Evolutionary conservation across 2,329 filamentous ascomycete species (phyloP).

Genomic region (Ascochyta rabiei): DNA sequence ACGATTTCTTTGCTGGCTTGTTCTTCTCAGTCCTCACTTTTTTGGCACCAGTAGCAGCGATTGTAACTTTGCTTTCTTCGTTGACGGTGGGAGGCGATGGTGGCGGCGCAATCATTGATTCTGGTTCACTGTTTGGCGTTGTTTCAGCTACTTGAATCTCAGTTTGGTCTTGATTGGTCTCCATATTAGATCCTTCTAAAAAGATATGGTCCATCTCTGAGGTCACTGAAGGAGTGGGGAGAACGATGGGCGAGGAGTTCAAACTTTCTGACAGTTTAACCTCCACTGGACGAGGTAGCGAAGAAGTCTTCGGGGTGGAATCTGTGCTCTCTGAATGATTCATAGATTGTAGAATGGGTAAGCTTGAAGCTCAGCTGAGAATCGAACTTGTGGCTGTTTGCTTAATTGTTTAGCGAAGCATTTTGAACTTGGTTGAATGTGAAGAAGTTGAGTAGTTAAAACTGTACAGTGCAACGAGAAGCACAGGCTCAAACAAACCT

Average conservation of each 20-base stretch:
- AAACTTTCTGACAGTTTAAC: constrained; percentile 30
- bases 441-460: neutral
- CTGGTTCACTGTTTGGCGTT: neutral
- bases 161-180: constrained; percentile 19
- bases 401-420: neutral
- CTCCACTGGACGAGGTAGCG: constrained; percentile 11
- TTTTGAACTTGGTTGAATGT: neutral
- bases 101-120: neutral
- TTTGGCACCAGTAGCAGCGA: neutral
- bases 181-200: constrained; percentile 22
- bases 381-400: neutral
- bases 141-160: constrained; percentile 15
- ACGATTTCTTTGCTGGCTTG: constrained; percentile 20
- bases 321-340: constrained; percentile 23
- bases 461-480: neutral
- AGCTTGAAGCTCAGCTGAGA: neutral
- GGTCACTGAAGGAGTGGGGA: constrained; percentile 32
- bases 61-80: constrained; percentile 13
- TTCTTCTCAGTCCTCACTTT: neutral
- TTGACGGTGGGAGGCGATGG: neutral
- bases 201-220: constrained; percentile 27
- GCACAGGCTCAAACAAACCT: neutral
- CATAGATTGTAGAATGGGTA: constrained; percentile 20
- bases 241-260: constrained; percentile 31
- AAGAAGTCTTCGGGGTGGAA: constrained; percentile 10